Evolutionary conservation across 2,329 filamentous ascomycete genomes (phyloP), one percentile per base, ranked within the genome.

Genomic region (Penicillium sp.): DNA sequence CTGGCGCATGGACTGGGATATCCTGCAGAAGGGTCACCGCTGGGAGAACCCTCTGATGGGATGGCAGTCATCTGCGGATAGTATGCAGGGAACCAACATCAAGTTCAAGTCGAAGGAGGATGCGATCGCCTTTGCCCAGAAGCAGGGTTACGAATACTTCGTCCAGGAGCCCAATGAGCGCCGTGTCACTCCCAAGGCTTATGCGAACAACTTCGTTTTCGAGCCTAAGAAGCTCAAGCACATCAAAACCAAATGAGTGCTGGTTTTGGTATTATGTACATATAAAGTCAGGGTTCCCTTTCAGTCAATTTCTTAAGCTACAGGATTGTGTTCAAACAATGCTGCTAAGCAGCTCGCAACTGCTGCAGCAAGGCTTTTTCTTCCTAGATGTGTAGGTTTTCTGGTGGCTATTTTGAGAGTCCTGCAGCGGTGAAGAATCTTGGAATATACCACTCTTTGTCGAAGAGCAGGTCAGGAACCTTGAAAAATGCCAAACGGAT

Each of bases 11-110:
- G 95, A 99, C 76, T 99, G 95, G 95, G 95, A 99, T 75, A 87
- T 96, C 49, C 83, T 98, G 31, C 79, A 83, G 68, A 97, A 96
- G 81, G 95, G 95, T 60, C 91, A 97, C 78, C 86, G 95, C 68
- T 99, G 95, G 96, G 95, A 99, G 82, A 99, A 99, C 79, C 91
- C 90, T 47, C 79, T 99, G 75, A 99, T 99, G 86, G 95, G 95
- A 60, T 99, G 96, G 96, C 93, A 97, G 75, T 98, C 93, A 25
- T 96, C 92, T 19, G 93, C 85, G 55, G 95, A 99, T 77, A 87
- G 86, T 73, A 95, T 99, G 92, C 93, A 99, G 77, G 93, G 92
- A 71, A 96, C 92, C 49, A 86, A 92, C 74, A 78, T 99, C 69
- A 88, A 88, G 77, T 99, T 99, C 84, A 90, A 90, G 77, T 84